phyloP scores from a whole-genome alignment of 495 filamentous ascomycete genomes.

The Evernia prunastri region DNA sequence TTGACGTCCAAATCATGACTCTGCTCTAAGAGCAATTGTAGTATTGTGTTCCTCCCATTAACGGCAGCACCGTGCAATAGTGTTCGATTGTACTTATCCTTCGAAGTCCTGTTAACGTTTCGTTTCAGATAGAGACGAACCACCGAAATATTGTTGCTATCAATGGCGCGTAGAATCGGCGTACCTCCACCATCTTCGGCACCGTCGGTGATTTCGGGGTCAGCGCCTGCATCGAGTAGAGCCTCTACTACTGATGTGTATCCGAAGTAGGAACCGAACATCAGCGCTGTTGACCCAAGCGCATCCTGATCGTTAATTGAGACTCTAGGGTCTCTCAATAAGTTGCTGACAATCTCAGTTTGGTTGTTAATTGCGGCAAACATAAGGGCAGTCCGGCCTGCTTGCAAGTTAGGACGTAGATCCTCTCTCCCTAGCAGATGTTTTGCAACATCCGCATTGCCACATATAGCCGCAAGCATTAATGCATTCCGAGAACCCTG shows the following conservation, averaged over 20 bases:
- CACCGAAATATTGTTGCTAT: constrained; percentile 23
- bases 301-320: constrained; percentile 9
- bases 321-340: constrained; percentile 11
- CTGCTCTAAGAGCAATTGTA: constrained; percentile 18
- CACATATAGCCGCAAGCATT: constrained; percentile 19
- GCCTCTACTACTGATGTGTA: not conserved
- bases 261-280: constrained; percentile 6
- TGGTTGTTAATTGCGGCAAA: constrained; percentile 12
- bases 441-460: constrained; percentile 1
- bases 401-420: constrained; percentile 13
- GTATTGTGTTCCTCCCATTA: constrained; percentile 13
- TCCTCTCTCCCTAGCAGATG: constrained; percentile 12
- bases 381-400: constrained; percentile 17
- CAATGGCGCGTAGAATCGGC: constrained; percentile 25
- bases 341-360: constrained; percentile 2
- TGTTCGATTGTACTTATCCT: constrained; percentile 18
- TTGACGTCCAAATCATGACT: constrained; percentile 24
- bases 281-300: constrained; percentile 4
- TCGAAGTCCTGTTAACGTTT: constrained; percentile 25
- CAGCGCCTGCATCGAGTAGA: constrained; percentile 13
- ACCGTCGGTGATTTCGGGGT: constrained; percentile 14
- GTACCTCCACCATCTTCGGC: constrained; percentile 16
- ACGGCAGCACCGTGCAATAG: constrained; percentile 20
- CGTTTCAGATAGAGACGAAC: constrained; percentile 28
- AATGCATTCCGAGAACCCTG: constrained; percentile 11